Conservation (phyloP, 2,329 filamentous ascomycete species). For the Calycina marina region DNA sequence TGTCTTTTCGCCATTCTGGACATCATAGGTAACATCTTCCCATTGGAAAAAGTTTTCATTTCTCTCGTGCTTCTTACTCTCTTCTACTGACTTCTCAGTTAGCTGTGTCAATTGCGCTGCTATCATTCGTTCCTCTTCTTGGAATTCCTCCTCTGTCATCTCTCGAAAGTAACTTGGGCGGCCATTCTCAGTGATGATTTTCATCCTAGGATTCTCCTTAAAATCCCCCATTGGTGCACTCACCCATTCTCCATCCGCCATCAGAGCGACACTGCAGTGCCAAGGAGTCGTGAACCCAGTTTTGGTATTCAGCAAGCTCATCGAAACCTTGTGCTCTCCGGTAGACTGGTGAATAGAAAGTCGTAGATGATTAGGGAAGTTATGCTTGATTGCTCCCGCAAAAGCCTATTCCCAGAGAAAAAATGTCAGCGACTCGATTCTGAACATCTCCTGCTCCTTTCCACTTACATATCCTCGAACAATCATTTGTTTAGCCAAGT, state of each 20-base stretch:
- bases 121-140: background rate
- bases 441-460: background rate
- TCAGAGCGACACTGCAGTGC: conserved; percentile 4
- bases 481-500: conserved; percentile 4
- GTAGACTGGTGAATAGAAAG: conserved; percentile 6
- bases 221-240: conserved; percentile 4
- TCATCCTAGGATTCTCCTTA: conserved; percentile 1
- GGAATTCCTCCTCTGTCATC: background rate
- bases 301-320: conserved; percentile 5
- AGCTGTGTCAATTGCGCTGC: too few relatives aligned
- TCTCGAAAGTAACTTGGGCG: conserved; percentile 4
- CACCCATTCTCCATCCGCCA: conserved; percentile 5
- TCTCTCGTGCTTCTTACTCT: background rate
- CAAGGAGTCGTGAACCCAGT: conserved; percentile 5
- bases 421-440: too few relatives aligned
- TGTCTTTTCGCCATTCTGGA: conserved; percentile 49
- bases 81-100: background rate
- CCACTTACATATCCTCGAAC: conserved; percentile 4
- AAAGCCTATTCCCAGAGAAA: conserved; percentile 2
- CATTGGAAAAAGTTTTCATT: conserved; percentile 15
- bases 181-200: conserved; percentile 3
- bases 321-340: conserved; percentile 3
- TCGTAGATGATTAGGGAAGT: conserved; percentile 3
- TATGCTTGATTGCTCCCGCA: conserved; percentile 2
- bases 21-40: conserved; percentile 49